These are phyloP conservation scores for Chaetomium tenue DNA, from an alignment of 495 filamentous ascomycete genomes.

Conservation along the genomic window DNA sequence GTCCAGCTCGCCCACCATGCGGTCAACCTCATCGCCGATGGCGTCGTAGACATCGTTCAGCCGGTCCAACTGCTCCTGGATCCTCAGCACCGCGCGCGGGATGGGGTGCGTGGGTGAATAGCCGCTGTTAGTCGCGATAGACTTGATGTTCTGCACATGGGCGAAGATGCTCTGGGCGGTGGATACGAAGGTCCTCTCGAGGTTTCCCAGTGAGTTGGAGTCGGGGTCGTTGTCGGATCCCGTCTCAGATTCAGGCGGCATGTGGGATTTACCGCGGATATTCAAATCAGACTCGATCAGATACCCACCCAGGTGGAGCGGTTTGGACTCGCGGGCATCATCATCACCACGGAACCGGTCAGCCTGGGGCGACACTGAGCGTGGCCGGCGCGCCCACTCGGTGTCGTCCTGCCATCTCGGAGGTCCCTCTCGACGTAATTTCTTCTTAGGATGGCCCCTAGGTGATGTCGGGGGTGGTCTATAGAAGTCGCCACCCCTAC, in stretches of 20 bases:
- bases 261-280: background rate
- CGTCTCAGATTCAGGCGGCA: background rate
- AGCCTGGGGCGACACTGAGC: background rate
- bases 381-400: background rate
- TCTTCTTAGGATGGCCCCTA: slow-evolving; percentile 5
- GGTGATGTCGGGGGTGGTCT: slow-evolving; percentile 5
- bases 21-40: background rate
- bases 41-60: background rate
- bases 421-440: background rate
- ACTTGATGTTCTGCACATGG: background rate
- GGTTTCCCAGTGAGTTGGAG: background rate
- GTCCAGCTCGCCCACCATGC: background rate
- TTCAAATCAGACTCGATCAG: background rate
- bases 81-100: background rate
- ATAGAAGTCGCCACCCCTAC: background rate
- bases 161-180: background rate
- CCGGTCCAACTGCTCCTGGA: background rate
- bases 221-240: background rate
- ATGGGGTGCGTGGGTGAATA: background rate
- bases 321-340: background rate
- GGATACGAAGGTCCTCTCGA: background rate
- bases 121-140: background rate
- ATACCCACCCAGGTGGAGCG: background rate
- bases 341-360: background rate
- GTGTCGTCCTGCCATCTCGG: background rate